Percentiles rank a stretch among this genome's conserved stretches.
These are phyloP conservation scores for Mortierella sp. DNA, from an alignment of 371 early-diverging fungal genomes.

Conservation along the genomic window DNA sequence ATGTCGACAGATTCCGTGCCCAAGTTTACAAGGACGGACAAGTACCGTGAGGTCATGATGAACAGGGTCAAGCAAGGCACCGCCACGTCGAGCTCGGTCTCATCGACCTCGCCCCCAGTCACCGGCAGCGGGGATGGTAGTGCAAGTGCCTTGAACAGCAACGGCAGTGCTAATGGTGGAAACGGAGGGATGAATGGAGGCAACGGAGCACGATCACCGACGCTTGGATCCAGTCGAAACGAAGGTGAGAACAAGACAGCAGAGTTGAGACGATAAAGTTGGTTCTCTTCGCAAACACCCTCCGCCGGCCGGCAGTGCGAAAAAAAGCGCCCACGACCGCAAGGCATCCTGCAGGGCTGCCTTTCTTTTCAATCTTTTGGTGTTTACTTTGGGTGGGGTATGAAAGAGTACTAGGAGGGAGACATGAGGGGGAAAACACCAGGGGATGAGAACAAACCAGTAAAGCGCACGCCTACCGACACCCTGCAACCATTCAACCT, in stretches of 20 bases:
- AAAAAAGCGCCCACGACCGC: background rate
- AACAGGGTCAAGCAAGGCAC: conserved; percentile 42
- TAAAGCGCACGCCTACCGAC: background rate
- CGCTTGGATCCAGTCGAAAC: conserved; percentile 33
- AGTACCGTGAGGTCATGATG: conserved; percentile 63
- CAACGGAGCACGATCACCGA: conserved; percentile 6
- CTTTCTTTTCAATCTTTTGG: background rate
- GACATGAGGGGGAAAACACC: background rate
- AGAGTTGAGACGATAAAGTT: conserved; percentile 28
- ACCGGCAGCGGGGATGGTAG: conserved; percentile 10
- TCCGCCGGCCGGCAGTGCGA: background rate
- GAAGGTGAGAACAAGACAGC: conserved; percentile 49
- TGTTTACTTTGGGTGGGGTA: background rate
- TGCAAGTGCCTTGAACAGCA: conserved; percentile 1
- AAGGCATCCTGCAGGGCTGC: background rate
- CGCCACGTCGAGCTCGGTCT: background rate
- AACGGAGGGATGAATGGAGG: conserved; percentile 6
- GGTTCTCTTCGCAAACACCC: background rate
- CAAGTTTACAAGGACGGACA: conserved; percentile 79
- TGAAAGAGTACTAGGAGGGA: background rate
- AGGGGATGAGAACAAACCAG: background rate
- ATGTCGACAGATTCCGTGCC: conserved; percentile 88
- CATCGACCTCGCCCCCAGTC: background rate
- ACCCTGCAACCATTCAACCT: background rate
- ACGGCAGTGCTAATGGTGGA: background rate